Conservation (phyloP, 148 eudicot species). For the Amaranthus cruentus region DNA sequence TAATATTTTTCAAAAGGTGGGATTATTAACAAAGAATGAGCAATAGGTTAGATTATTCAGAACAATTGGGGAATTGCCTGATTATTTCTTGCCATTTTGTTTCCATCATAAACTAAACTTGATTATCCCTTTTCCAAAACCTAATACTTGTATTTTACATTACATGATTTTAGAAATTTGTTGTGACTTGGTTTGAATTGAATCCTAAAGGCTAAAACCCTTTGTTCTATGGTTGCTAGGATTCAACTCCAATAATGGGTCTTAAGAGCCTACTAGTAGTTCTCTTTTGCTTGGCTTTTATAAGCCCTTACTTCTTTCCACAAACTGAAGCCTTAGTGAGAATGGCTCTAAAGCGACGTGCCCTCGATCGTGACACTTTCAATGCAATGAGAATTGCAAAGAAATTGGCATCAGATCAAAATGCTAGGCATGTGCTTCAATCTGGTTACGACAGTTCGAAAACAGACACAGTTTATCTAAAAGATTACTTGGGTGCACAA, state of each 20-base stretch:
- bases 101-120: too few species aligned
- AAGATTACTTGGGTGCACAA: conserved; percentile 82
- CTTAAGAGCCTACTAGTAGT: conserved; percentile 25
- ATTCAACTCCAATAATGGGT: conserved; percentile 40
- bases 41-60: too few species aligned
- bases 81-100: too few species aligned
- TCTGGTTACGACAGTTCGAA: conserved; percentile 29
- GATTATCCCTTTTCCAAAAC: too few species aligned
- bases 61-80: too few species aligned
- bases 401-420: conserved; percentile 29
- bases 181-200: neutral
- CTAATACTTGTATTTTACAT: too few species aligned
- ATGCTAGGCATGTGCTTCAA: conserved; percentile 25
- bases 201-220: neutral
- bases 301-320: conserved; percentile 35
- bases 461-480: conserved; percentile 49
- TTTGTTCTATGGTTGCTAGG: conserved; percentile 10
- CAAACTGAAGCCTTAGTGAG: conserved; percentile 50
- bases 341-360: conserved; percentile 54
- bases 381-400: conserved; percentile 50
- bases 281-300: conserved; percentile 39
- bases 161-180: neutral
- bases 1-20: too few species aligned
- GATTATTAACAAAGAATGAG: too few species aligned
- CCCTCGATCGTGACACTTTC: conserved; percentile 43